phyloP scores from a whole-genome alignment of 192 early-diverging fungal genomes.

The Phlyctochytrium bullatum region DNA sequence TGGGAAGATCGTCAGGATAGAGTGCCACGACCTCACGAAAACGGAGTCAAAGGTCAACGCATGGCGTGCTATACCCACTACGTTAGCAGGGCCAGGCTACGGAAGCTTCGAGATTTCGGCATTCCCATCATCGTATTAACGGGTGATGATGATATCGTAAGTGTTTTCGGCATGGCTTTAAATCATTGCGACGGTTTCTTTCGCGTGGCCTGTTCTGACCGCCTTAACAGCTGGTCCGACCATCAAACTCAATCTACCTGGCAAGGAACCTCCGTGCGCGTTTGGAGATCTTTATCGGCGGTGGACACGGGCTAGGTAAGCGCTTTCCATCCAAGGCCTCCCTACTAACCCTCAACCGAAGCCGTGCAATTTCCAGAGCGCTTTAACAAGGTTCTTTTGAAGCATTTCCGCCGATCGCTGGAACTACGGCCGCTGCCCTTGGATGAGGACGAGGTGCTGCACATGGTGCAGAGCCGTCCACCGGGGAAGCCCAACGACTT shows the following conservation, averaged over 20 bases:
- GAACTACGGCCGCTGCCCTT: conserved; percentile 1
- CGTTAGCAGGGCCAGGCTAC: background rate
- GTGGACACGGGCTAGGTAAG: background rate
- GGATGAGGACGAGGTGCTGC: background rate
- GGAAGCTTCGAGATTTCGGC: conserved; percentile 1
- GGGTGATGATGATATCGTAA: conserved; percentile 7
- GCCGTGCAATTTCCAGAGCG: conserved; percentile 7
- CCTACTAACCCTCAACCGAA: background rate
- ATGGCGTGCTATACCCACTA: conserved; percentile 3
- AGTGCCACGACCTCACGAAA: background rate
- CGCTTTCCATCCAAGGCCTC: background rate
- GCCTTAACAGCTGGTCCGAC: conserved; percentile 2
- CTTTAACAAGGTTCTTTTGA: conserved; percentile 4
- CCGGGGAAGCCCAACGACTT: background rate
- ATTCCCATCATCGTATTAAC: conserved; percentile 7
- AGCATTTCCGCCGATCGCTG: conserved; percentile 4
- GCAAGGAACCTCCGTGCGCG: conserved; percentile 1
- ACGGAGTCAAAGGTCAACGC: conserved; percentile 3
- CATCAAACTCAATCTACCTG: conserved; percentile 4
- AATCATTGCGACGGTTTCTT: background rate
- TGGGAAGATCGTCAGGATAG: conserved; percentile 8
- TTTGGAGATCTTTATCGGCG: conserved; percentile 6
- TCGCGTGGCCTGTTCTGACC: background rate
- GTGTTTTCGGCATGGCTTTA: background rate
- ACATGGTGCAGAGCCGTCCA: background rate